A percentile compares a stretch with the other conserved stretches of the same genome.
These are phyloP conservation scores for Clarireedia paspali DNA, from an alignment of 2,329 filamentous ascomycete genomes.

Conservation along the genomic window DNA sequence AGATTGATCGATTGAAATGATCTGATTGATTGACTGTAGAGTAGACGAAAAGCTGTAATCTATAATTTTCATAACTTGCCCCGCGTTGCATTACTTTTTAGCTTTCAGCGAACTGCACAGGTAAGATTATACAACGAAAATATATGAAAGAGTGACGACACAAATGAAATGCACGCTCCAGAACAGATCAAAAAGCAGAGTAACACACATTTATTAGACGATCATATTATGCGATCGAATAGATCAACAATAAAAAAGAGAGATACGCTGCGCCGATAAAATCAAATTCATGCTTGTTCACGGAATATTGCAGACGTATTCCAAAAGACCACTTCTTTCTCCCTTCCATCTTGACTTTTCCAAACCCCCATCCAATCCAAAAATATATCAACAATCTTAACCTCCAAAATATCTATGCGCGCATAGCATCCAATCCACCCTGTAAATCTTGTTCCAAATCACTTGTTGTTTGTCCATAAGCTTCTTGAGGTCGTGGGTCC, in stretches of 20 bases:
- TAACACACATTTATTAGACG: not conserved
- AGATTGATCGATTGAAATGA: no score
- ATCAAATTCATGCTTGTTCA: not conserved
- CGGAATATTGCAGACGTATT: not conserved
- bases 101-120: no score
- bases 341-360: not conserved
- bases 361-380: not conserved
- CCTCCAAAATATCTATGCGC: conserved; percentile 13
- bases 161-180: not conserved
- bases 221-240: not conserved
- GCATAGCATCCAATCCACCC: conserved; percentile 30
- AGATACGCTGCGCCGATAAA: not conserved
- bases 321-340: not conserved
- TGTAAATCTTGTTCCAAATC: conserved; percentile 32
- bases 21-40: no score
- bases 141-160: not conserved
- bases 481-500: conserved; percentile 31
- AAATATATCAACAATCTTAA: not conserved
- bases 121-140: not conserved
- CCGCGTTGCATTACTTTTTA: no score
- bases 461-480: conserved; percentile 23
- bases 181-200: not conserved
- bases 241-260: not conserved
- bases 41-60: no score
- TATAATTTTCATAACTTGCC: no score